phyloP scores from a whole-genome alignment of 2,329 filamentous ascomycete genomes.

The Fonsecaea monophora region DNA sequence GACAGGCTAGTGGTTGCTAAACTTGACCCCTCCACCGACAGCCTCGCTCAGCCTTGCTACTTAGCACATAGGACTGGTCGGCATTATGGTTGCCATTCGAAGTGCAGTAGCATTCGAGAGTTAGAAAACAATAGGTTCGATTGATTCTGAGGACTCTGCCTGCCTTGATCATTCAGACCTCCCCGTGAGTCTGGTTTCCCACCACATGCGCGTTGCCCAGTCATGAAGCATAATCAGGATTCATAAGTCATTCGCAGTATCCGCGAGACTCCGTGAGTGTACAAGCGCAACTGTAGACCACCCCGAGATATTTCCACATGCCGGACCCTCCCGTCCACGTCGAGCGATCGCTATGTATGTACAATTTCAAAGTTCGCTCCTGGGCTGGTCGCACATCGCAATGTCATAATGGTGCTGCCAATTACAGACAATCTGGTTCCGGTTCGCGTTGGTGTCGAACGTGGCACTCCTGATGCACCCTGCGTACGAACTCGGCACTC shows the following conservation, averaged over 20 bases:
- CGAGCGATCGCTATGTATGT: not conserved
- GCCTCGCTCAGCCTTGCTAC: not conserved
- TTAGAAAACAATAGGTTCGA: not conserved
- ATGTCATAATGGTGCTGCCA: not conserved
- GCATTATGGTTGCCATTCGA: too few relatives aligned
- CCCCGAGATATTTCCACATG: not conserved
- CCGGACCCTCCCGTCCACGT: not conserved
- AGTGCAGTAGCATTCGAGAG: too few relatives aligned
- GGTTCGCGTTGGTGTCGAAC: not conserved
- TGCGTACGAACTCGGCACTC: conserved; percentile 20
- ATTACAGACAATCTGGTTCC: conserved; percentile 1
- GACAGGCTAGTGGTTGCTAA: not conserved
- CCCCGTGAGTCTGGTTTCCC: not conserved
- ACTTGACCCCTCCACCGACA: not conserved
- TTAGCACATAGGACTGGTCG: not conserved
- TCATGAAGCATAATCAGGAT: not conserved
- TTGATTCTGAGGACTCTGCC: not conserved
- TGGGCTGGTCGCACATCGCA: not conserved
- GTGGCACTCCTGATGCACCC: conserved; percentile 15
- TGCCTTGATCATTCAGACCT: not conserved
- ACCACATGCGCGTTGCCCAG: not conserved
- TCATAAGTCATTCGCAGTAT: not conserved
- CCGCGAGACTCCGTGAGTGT: not conserved
- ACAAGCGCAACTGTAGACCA: not conserved
- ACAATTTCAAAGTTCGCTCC: not conserved